Base-by-base conservation (phyloP, 352 stramenopile genomes). In the Phytophthora boehmeriae region DNA sequence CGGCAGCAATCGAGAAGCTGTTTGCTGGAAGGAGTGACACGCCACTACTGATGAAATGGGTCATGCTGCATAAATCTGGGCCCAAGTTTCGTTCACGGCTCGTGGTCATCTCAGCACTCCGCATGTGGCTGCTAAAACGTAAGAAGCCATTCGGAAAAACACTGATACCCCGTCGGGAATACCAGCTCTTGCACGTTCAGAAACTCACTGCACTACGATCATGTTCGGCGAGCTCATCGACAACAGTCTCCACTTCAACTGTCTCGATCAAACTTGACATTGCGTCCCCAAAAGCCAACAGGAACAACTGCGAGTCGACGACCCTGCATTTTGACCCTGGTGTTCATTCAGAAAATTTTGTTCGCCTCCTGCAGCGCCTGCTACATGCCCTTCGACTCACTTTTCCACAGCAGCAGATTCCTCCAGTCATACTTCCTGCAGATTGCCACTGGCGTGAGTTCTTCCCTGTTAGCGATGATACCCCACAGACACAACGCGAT, bases 31-130 rank as follows among this genome's bases (percentile, higher is more conserved):
- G 76, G 11, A 73, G 78, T 32, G 82, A 89, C 53, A 52, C 72
- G 0, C 79, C 82, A 0, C 17, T 80, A 50, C 39, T 89, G 11
- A 82, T 89, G 55, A 84, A 90, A 47, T 92, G 83, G 83, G 66
- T 86, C 32, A 71, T 88, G 58, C 28, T 78, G 6, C 76, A 82
- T 49, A 80, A 72, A 25, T 58, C 45, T n/a, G 43, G 57, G 9
- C 58, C 57, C 11, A 65, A 43, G 10, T 90, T 92, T 41, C 63
- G 70, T 17, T 70, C 76, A 38, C 72, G 76, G 1, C 59, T 92
- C 36, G 45, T 89, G 0, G 83, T 92, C 45, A 52, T 90, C 16
- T 90, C 80, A 1, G 63, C 76, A 1, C 68, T 89, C 8, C 78
- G 80, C 0, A 32, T 90, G 46, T 78, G 73, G 69, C 34, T 88